Percentiles rank a stretch among this genome's conserved stretches.
Conservation (phyloP, 306 rosid species). For the Cicer bijugum region DNA sequence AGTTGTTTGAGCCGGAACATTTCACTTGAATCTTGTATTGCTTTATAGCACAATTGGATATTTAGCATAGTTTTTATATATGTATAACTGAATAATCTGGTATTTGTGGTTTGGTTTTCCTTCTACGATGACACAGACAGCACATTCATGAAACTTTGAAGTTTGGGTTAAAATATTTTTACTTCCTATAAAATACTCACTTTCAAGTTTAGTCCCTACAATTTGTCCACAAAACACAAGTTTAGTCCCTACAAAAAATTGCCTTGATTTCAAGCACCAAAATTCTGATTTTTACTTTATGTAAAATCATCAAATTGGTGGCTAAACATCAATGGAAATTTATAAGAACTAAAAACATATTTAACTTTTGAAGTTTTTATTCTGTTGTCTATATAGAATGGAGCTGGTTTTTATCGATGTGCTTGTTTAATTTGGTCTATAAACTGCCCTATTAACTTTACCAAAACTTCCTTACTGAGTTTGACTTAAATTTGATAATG, state of each 20-base stretch:
- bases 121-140: background rate
- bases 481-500: constrained; percentile 42
- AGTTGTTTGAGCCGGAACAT: background rate
- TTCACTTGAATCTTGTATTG: constrained; percentile 14
- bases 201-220: background rate
- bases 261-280: background rate
- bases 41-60: constrained; percentile 15
- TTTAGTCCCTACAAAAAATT: background rate
- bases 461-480: constrained; percentile 28
- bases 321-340: background rate
- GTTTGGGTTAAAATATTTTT: background rate
- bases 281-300: background rate
- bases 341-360: background rate
- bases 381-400: background rate
- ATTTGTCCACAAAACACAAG: background rate
- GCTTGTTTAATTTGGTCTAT: constrained; percentile 31
- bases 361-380: background rate
- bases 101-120: constrained; percentile 14
- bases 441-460: background rate
- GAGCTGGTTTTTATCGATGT: background rate
- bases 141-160: background rate
- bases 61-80: constrained; percentile 2
- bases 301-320: background rate
- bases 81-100: constrained; percentile 2
- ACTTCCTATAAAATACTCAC: background rate